Evolutionary conservation across 2,329 filamentous ascomycete genomes (phyloP), one percentile per base, ranked within the genome.

Genomic region (Sporothrix brasiliensis): DNA sequence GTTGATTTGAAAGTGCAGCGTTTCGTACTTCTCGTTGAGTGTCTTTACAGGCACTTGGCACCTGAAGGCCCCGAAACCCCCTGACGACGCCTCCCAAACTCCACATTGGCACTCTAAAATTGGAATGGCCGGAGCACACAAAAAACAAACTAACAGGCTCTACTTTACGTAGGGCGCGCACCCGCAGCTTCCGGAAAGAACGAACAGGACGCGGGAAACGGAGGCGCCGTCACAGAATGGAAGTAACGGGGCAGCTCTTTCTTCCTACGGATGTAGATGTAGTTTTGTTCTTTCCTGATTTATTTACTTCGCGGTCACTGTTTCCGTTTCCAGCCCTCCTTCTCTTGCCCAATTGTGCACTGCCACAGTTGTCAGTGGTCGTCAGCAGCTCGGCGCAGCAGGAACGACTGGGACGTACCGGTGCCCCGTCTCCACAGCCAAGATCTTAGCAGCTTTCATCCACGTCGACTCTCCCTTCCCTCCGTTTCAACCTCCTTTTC

Each of bases 321-420:
- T 11, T 44, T 44, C 56, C 11, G 39, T 16, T n/a, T n/a, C 39
- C 39, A 24, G n/a, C 19, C 53, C 19, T 39, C 10, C 53, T 27
- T 39, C 13, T 19, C 14, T 56, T 50, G 5, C 49, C 30, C 53
- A 53, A 24, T 7, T 56, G 11, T 19, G 53, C 53, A 56, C 53
- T 24, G 53, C 53, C 53, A 34, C 53, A 27, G 14, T 19, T 30
- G 21, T 3, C 13, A 27, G 52, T 27, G 24, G 13, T 61, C 56
- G 56, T 61, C 56, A 61, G 56, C 56, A 24, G 39, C 56, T 44
- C 19, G 34, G 56, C 56, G 56, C 56, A 61, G 56, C 56, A 44
- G 56, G 56, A 61, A 44, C 56, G 56, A 61, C 39, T 49, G 24
- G 7, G 16, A 27, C 4, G 27, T 30, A 39, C 54, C 14, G 24